Percentiles rank a stretch among this genome's conserved stretches.
phyloP scores from a whole-genome alignment of 345 rosid species.

The Bruguiera sexangula region DNA sequence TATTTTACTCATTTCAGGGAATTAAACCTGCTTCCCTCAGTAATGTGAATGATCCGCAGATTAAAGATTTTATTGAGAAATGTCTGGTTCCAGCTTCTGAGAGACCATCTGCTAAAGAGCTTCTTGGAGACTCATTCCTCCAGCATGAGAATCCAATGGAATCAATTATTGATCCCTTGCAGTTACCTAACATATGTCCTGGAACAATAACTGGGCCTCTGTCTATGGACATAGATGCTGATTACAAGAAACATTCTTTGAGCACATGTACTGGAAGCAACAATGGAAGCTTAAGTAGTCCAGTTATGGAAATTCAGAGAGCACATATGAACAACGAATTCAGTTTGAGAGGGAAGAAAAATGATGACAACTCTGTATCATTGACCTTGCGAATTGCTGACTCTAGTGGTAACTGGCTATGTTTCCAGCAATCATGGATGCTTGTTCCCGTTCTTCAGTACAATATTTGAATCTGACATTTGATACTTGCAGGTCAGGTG shows the following conservation, averaged over 20 bases:
- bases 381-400: constrained; percentile 63
- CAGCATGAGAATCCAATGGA: constrained; percentile 33
- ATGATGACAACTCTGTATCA: constrained; percentile 41
- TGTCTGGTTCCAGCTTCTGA: constrained; percentile 73
- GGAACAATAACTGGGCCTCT: constrained; percentile 44
- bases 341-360: constrained; percentile 48
- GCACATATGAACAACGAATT: constrained; percentile 49
- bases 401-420: constrained; percentile 38
- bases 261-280: constrained; percentile 40
- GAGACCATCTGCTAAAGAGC: constrained; percentile 75
- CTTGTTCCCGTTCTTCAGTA: background rate
- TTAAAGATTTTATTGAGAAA: constrained; percentile 69
- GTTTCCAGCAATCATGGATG: background rate
- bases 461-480: background rate
- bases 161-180: constrained; percentile 60
- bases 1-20: constrained; percentile 35
- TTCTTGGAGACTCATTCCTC: constrained; percentile 64
- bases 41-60: constrained; percentile 58
- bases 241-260: constrained; percentile 39
- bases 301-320: constrained; percentile 49
- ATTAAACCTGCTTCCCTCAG: constrained; percentile 63
- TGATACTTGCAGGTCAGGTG: constrained; percentile 47
- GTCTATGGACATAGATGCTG: constrained; percentile 58
- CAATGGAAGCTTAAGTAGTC: constrained; percentile 30
- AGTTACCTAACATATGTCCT: constrained; percentile 6